Conservation (phyloP, 148 eudicot species). For the Diospyros lotus region DNA sequence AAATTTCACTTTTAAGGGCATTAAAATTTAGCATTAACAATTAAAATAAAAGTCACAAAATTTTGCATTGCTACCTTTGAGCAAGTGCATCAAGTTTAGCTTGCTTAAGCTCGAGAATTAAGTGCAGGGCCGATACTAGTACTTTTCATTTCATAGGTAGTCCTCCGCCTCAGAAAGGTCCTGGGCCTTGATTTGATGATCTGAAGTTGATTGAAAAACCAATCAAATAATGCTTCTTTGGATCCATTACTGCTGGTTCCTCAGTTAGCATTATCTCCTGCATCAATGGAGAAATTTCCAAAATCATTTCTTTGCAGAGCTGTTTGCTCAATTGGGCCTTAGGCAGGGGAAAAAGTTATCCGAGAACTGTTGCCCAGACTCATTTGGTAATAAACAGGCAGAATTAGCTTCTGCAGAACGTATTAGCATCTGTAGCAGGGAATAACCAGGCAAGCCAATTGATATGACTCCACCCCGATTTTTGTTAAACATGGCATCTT, state of each 20-base stretch:
- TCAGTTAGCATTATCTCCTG: slow-evolving; percentile 65
- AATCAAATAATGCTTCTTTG: slow-evolving; percentile 68
- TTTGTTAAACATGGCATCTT: slow-evolving; percentile 67
- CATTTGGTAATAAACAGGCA: slow-evolving; percentile 65
- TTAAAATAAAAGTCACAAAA: background rate
- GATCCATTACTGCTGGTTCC: slow-evolving; percentile 75
- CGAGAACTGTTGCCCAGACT: slow-evolving; percentile 15
- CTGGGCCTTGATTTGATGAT: slow-evolving; percentile 73
- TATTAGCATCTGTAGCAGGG: slow-evolving; percentile 57
- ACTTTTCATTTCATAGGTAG: slow-evolving; percentile 30
- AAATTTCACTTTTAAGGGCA: background rate
- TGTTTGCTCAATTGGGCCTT: background rate
- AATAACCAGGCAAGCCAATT: slow-evolving; percentile 79
- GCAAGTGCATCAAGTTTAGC: slow-evolving; percentile 93
- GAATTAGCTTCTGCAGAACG: slow-evolving; percentile 75
- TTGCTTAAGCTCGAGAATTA: slow-evolving; percentile 50
- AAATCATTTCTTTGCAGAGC: background rate
- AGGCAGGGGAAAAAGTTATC: background rate
- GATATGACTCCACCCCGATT: slow-evolving; percentile 42
- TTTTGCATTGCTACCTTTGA: slow-evolving; percentile 50
- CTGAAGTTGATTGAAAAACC: slow-evolving; percentile 84
- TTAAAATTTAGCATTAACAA: too few species aligned
- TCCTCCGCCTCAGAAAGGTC: slow-evolving; percentile 64
- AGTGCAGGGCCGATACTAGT: slow-evolving; percentile 38
- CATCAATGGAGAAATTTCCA: slow-evolving; percentile 5